These are phyloP conservation scores for Boletus chippewaensis DNA, from an alignment of 1,284 basidiomycete genomes.

Conservation along the genomic window DNA sequence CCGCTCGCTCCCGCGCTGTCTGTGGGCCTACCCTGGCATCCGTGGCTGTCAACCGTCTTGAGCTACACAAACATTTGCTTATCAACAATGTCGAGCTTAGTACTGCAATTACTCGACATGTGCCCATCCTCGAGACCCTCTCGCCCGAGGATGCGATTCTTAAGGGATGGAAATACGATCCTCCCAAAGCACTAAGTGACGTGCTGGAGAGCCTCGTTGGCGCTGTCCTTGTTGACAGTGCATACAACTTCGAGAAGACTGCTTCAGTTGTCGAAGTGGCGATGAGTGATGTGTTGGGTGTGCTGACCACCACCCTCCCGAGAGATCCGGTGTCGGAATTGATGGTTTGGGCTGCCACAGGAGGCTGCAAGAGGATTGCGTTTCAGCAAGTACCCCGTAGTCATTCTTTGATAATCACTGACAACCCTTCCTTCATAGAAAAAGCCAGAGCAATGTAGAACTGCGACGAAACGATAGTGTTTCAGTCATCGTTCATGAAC, in stretches of 20 bases:
- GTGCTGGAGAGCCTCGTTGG: constrained; percentile 80
- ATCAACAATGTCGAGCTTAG: constrained; percentile 65
- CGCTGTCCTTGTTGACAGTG: constrained; percentile 75
- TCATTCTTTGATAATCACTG: constrained; percentile 7
- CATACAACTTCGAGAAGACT: constrained; percentile 62
- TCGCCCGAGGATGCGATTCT: constrained; percentile 55
- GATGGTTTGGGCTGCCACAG: constrained; percentile 52
- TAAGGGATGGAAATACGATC: constrained; percentile 72
- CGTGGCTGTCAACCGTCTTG: constrained; percentile 57
- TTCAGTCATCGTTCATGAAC: constrained; percentile 53
- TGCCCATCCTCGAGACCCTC: constrained; percentile 50
- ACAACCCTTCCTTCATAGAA: constrained; percentile 33
- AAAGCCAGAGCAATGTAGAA: constrained; percentile 40
- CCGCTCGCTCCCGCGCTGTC: constrained; percentile 65
- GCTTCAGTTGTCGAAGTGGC: constrained; percentile 51
- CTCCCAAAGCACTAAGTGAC: constrained; percentile 75
- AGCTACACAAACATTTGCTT: constrained; percentile 64
- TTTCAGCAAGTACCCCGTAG: constrained; percentile 37
- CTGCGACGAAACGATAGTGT: constrained; percentile 45
- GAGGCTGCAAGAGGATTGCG: constrained; percentile 47
- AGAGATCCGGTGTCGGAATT: constrained; percentile 64
- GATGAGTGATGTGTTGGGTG: constrained; percentile 56
- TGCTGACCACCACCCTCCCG: constrained; percentile 50
- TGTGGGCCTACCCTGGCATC: constrained; percentile 67
- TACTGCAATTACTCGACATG: constrained; percentile 53